phyloP scores from a whole-genome alignment of 2,329 filamentous ascomycete genomes.

The Westerdykella aurantiaca region DNA sequence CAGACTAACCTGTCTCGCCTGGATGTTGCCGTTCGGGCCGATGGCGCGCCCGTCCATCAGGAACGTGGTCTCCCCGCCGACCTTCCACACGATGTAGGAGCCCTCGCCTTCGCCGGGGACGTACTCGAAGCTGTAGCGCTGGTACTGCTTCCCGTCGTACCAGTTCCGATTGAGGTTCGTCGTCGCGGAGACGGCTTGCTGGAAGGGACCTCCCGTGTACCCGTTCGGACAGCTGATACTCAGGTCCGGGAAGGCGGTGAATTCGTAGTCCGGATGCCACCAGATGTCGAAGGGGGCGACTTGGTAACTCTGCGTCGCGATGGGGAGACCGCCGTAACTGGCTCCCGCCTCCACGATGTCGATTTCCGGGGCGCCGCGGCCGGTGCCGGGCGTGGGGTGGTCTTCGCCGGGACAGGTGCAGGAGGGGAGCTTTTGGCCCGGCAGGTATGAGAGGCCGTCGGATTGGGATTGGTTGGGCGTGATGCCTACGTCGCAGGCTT shows the following conservation, averaged over 20 bases:
- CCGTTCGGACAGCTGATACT: slow-evolving; percentile 46
- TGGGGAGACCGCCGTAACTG: slow-evolving; percentile 40
- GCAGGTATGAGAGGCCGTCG: slow-evolving; percentile 41
- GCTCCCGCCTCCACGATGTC: slow-evolving; percentile 46
- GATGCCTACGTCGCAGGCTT: slow-evolving; percentile 47
- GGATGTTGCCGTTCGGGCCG: slow-evolving; percentile 51
- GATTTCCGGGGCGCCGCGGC: slow-evolving; percentile 46
- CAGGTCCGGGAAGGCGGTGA: slow-evolving; percentile 47
- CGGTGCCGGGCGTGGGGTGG: slow-evolving; percentile 44
- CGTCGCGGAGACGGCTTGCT: slow-evolving; percentile 53
- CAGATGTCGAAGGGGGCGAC: slow-evolving; percentile 48
- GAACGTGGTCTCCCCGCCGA: slow-evolving; percentile 48
- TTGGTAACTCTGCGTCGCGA: slow-evolving; percentile 46
- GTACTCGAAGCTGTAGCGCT: slow-evolving; percentile 54
- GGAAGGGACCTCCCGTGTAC: slow-evolving; percentile 51
- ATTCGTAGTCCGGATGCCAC: slow-evolving; percentile 50
- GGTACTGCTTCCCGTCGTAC: slow-evolving; percentile 51
- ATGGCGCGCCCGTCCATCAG: slow-evolving; percentile 49
- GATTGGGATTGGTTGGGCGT: slow-evolving; percentile 45
- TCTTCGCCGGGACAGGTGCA: slow-evolving; percentile 44
- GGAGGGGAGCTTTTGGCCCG: slow-evolving; percentile 42
- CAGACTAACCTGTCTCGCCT: slow-evolving; percentile 44
- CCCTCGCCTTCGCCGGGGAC: slow-evolving; percentile 44
- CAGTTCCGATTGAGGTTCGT: slow-evolving; percentile 51
- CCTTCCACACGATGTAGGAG: slow-evolving; percentile 48